These are phyloP conservation scores for Fistulifera pelliculosa DNA, from an alignment of 108 stramenopile species.

Conservation along the genomic window DNA sequence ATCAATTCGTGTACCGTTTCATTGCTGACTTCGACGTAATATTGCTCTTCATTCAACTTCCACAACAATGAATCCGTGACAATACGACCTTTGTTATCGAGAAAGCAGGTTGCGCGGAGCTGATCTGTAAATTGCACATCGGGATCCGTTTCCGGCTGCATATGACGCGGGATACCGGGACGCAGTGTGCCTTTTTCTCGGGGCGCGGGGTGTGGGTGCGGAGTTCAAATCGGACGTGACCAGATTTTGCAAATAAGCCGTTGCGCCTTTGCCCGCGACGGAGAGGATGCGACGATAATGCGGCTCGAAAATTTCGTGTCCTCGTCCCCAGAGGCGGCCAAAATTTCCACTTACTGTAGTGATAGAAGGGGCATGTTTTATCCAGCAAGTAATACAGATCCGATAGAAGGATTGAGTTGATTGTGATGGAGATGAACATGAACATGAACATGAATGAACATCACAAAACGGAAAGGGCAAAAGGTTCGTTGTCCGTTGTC, in stretches of 20 bases:
- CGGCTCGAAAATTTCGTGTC: constrained; percentile 61
- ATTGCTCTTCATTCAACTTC: constrained; percentile 56
- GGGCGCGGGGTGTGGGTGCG: constrained; percentile 41
- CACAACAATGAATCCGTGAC: constrained; percentile 75
- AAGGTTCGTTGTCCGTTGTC: too few species aligned
- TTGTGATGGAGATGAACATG: too few species aligned
- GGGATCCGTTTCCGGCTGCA: constrained; percentile 8
- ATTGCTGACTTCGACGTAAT: constrained; percentile 64
- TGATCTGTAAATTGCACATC: constrained; percentile 49
- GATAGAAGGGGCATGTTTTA: constrained; percentile 10
- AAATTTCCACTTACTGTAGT: constrained; percentile 24
- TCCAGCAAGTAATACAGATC: too few species aligned
- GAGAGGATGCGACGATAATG: constrained; percentile 57
- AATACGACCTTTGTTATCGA: constrained; percentile 77
- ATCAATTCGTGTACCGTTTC: constrained; percentile 45
- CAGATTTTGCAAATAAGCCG: constrained; percentile 66
- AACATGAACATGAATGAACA: too few species aligned
- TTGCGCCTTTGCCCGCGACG: constrained; percentile 57
- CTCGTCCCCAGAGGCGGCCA: constrained; percentile 69
- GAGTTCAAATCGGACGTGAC: constrained; percentile 56
- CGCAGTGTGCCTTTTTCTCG: constrained; percentile 1
- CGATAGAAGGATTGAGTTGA: too few species aligned
- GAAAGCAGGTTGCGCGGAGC: constrained; percentile 60
- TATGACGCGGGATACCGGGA: not conserved
- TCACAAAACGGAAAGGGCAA: too few species aligned